phyloP scores from a whole-genome alignment of 2,329 filamentous ascomycete genomes.

The Phyllosticta citribraziliensis region DNA sequence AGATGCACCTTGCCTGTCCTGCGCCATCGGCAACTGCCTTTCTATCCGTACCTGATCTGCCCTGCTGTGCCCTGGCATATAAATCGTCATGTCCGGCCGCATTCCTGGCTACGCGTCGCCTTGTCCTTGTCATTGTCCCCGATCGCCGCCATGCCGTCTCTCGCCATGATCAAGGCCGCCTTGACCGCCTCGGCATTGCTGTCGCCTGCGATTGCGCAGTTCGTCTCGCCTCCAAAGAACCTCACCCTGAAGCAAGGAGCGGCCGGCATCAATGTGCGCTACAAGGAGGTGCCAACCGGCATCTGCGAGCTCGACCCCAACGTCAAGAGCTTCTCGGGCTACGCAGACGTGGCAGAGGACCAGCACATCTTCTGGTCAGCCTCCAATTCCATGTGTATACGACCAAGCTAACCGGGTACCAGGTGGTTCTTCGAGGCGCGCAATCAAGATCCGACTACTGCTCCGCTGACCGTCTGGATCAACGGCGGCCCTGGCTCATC shows the following conservation, averaged over 20 bases:
- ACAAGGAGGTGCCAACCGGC: conserved; percentile 46
- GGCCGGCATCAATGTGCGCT: conserved; percentile 44
- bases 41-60: neutral
- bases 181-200: neutral
- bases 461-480: conserved; percentile 52
- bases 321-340: conserved; percentile 48
- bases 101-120: neutral
- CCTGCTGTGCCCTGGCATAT: neutral
- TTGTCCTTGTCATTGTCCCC: neutral
- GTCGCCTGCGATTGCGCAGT: conserved; percentile 26
- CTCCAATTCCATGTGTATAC: too few species aligned
- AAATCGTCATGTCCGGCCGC: neutral
- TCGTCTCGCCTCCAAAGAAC: conserved; percentile 36
- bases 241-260: conserved; percentile 35
- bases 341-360: conserved; percentile 42
- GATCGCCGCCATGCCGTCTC: neutral
- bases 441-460: conserved; percentile 38
- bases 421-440: conserved; percentile 46
- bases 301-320: conserved; percentile 48
- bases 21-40: neutral
- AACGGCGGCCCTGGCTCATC: conserved; percentile 46
- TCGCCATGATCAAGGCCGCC: neutral
- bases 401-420: neutral
- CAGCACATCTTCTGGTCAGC: conserved; percentile 46
- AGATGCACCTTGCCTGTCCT: neutral